Percentiles rank a stretch among this genome's conserved stretches.
These are phyloP conservation scores for Hypoxylon sp. DNA, from an alignment of 2,329 filamentous ascomycete genomes.

Conservation along the genomic window DNA sequence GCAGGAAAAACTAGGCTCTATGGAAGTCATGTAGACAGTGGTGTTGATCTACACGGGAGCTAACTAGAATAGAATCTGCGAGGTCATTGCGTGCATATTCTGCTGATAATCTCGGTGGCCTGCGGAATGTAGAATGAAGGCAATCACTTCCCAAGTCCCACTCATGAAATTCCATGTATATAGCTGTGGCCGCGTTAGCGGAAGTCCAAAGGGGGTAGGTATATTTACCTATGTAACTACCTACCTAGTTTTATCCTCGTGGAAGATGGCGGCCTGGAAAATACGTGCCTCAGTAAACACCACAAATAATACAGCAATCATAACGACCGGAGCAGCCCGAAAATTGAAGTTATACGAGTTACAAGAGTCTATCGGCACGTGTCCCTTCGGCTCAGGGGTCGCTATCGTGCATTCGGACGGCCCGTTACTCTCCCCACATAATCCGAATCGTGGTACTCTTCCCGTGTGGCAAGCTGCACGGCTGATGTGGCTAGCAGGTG, in stretches of 20 bases:
- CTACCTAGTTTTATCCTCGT: slow-evolving; percentile 34
- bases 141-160: slow-evolving; percentile 57
- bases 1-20: slow-evolving; percentile 58
- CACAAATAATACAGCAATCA: slow-evolving; percentile 48
- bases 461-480: slow-evolving; percentile 37
- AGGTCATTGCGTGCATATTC: slow-evolving; percentile 51
- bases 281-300: slow-evolving; percentile 47
- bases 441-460: slow-evolving; percentile 22
- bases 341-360: slow-evolving; percentile 52
- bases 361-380: slow-evolving; percentile 50
- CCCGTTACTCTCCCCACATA: slow-evolving; percentile 17
- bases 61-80: slow-evolving; percentile 58
- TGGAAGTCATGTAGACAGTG: slow-evolving; percentile 62
- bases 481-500: slow-evolving; percentile 24
- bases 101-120: slow-evolving; percentile 59
- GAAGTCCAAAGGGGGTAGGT: background rate
- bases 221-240: too few species aligned
- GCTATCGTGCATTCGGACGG: slow-evolving; percentile 28
- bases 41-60: slow-evolving; percentile 62
- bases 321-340: slow-evolving; percentile 48
- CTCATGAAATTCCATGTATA: slow-evolving; percentile 59
- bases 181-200: slow-evolving; percentile 10
- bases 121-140: slow-evolving; percentile 57
- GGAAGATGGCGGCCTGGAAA: slow-evolving; percentile 44
- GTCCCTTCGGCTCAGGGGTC: slow-evolving; percentile 42